Base-by-base conservation (phyloP, 768 basidiomycete genomes). In the Kwoniella sp. region DNA sequence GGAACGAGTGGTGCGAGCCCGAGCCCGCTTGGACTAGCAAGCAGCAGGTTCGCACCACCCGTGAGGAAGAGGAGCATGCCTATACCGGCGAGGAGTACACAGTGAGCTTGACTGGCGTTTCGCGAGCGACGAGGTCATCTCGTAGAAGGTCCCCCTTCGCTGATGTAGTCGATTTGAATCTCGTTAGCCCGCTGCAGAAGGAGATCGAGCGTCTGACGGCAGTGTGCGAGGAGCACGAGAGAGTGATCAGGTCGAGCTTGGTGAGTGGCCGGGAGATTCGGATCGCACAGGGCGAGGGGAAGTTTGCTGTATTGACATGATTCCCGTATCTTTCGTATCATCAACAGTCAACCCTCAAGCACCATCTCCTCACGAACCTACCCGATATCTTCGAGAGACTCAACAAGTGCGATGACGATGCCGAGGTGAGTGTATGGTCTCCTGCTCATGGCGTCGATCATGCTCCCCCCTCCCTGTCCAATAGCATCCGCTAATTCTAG, bases 281-380 rank as follows among this genome's bases (percentile, higher is more conserved):
- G 23, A 23, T n/a, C 20, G 23, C 15, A 48, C 47, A 48, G 20
- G 20, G 8, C 5, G 20, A n/a, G 47, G 23, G 47, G 8, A 20
- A 48, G 23, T 48, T 47, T 34, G 11, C 29, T 26, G 28, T 26
- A 60, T 58, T 63, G 52, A 66, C 20, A 37, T 55, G 38, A 15
- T 34, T 23, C 58, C 9, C 52, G 9, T 23, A 17, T n/a, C n/a
- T n/a, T n/a, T n/a, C n/a, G n/a, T n/a, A n/a, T n/a, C n/a, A n/a
- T n/a, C n/a, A n/a, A n/a, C 41, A 74, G 73, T 56, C 65, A 4
- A 70, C 71, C 12, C 67, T 77, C 29, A 73, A 77, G 37, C 72
- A 73, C 52, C 67, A 68, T 25, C 51, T 75, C 17, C 69, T 73
- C 41, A 53, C 57, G 4, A 71, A 74, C 23, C 53, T 67, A 28